Evolutionary conservation across 139 green algal species (phyloP).

Genomic region (Microglena sp.): DNA sequence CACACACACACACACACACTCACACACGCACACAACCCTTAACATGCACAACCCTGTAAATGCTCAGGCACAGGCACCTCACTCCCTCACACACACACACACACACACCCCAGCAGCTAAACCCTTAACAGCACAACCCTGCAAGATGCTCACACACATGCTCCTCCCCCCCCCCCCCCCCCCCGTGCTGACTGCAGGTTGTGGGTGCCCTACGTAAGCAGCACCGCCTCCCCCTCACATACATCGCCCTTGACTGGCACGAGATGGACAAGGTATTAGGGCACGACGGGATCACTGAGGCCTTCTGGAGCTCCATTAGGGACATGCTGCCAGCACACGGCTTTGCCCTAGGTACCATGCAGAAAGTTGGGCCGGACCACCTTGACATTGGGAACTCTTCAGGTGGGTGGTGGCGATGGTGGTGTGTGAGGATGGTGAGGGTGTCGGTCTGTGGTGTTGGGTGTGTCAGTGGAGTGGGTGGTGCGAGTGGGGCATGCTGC

Average conservation of each 20-base stretch:
- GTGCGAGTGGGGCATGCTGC: too few species aligned
- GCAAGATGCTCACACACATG: background rate
- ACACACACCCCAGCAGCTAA: too few species aligned
- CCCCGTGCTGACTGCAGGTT: conserved; percentile 20
- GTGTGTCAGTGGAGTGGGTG: too few species aligned
- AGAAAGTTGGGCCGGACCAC: conserved; percentile 30
- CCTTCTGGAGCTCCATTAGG: conserved; percentile 63
- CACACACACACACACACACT: too few species aligned
- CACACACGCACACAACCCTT: too few species aligned
- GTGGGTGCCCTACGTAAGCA: conserved; percentile 42
- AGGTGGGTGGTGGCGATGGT: too few species aligned
- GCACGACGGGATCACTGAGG: conserved; percentile 77
- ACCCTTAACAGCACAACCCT: background rate
- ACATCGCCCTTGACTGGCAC: conserved; percentile 89
- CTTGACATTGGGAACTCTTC: too few species aligned
- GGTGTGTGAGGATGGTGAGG: too few species aligned
- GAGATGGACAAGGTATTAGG: conserved; percentile 78
- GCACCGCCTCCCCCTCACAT: conserved; percentile 29
- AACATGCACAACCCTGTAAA: too few species aligned
- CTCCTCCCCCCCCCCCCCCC: background rate
- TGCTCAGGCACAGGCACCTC: too few species aligned
- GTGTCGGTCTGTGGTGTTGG: too few species aligned
- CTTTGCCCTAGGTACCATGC: conserved; percentile 32
- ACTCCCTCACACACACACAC: background rate
- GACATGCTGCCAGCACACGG: conserved; percentile 21